Evolutionary conservation across 257 asterid genomes (phyloP).

Genomic region (Lycium barbarum): DNA sequence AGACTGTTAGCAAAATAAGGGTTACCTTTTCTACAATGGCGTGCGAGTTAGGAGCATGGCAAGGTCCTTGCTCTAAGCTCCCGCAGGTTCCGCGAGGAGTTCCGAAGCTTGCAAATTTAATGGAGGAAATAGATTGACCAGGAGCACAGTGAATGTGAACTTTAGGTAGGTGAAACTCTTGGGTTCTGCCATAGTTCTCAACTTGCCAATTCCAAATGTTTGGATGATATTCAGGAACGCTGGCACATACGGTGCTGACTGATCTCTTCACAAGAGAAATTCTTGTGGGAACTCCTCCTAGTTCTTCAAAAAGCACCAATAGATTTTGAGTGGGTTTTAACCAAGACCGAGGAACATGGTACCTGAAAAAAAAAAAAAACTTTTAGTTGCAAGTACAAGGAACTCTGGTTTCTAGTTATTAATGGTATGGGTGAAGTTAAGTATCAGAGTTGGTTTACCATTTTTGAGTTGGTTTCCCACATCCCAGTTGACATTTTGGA

Average conservation of each 20-base stretch:
- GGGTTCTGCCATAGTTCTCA: conserved; percentile 67
- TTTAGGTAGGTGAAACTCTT: conserved; percentile 72
- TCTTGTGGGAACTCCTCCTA: conserved; percentile 86
- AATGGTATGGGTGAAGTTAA: not conserved
- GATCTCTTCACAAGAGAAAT: conserved; percentile 78
- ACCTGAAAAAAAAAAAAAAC: conserved; percentile 54
- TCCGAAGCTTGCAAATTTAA: conserved; percentile 97
- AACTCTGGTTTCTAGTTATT: not conserved
- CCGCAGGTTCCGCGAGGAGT: conserved; percentile 94
- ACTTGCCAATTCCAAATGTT: conserved; percentile 79
- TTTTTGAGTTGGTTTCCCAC: conserved; percentile 91
- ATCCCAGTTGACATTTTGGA: conserved; percentile 76
- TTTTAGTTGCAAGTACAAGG: not conserved
- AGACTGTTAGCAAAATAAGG: not conserved
- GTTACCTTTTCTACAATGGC: conserved; percentile 71
- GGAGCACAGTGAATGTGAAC: conserved; percentile 71
- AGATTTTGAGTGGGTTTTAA: conserved; percentile 76
- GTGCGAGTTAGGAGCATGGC: conserved; percentile 81
- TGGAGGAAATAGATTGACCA: conserved; percentile 74
- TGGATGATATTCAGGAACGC: conserved; percentile 86
- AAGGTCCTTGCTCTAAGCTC: conserved; percentile 79
- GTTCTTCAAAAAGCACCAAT: conserved; percentile 88
- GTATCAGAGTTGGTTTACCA: conserved; percentile 50
- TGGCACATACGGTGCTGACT: conserved; percentile 77
- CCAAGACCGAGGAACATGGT: conserved; percentile 92